Evolutionary conservation across 2,329 filamentous ascomycete species (phyloP).

Genomic region (Exophiala sp.): DNA sequence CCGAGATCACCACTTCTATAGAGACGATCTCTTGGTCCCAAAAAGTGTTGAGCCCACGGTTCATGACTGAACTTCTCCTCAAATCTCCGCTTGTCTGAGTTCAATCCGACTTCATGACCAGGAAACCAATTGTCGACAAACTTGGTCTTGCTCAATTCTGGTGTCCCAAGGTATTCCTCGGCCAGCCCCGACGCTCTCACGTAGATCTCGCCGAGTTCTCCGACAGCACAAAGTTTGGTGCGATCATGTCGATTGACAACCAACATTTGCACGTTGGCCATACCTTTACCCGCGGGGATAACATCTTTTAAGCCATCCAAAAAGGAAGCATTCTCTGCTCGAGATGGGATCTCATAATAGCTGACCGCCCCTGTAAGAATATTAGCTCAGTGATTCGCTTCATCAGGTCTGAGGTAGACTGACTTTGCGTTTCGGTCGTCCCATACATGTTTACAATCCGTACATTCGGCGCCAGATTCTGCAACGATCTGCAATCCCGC

Average conservation of each 20-base stretch:
- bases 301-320: conserved; percentile 67
- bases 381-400: no score
- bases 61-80: conserved; percentile 52
- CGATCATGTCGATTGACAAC: conserved; percentile 70
- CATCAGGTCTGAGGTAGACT: no score
- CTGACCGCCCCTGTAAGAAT: conserved; percentile 56
- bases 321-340: conserved; percentile 59
- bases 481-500: conserved; percentile 73
- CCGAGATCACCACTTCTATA: conserved; percentile 89
- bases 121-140: conserved; percentile 87
- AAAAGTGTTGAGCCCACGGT: conserved; percentile 74
- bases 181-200: conserved; percentile 79
- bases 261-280: conserved; percentile 83
- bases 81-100: conserved; percentile 57
- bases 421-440: conserved; percentile 75
- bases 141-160: conserved; percentile 66
- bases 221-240: conserved; percentile 69
- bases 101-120: conserved; percentile 65
- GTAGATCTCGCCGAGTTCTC: conserved; percentile 80
- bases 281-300: conserved; percentile 79
- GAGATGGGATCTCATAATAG: conserved; percentile 73
- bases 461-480: conserved; percentile 69
- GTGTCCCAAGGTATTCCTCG: conserved; percentile 68
- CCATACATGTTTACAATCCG: conserved; percentile 84
- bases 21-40: conserved; percentile 77